Percentiles rank a stretch among this genome's conserved stretches.
Evolutionary conservation across 2,329 filamentous ascomycete genomes (phyloP).

Genomic region (Conoideocrella luteorostrata): DNA sequence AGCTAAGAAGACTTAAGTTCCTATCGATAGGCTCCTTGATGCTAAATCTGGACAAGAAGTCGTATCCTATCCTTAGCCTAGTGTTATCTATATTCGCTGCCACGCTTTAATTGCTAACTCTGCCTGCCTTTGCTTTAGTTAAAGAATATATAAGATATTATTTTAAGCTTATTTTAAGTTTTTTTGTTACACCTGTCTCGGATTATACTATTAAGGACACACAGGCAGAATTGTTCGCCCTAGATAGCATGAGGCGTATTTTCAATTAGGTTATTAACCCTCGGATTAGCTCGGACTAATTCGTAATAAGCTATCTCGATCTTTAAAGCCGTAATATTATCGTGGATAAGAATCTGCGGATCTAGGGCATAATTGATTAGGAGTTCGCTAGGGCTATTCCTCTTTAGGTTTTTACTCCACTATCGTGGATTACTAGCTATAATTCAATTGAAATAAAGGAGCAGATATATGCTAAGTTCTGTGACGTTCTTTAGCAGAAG

Average conservation of each 20-base stretch:
- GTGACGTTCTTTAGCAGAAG: conserved; percentile 10
- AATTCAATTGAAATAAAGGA: conserved; percentile 4
- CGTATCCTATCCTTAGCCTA: conserved; percentile 13
- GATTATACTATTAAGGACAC: neutral
- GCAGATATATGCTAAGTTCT: conserved; percentile 10
- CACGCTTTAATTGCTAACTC: neutral
- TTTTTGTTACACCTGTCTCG: neutral
- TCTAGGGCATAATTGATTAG: conserved; percentile 22
- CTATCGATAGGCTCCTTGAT: conserved; percentile 17
- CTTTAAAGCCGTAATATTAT: conserved; percentile 18
- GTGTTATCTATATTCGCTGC: conserved; percentile 15
- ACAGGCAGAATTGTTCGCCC: conserved; percentile 7
- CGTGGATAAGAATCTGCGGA: conserved; percentile 16
- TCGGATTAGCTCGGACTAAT: conserved; percentile 10
- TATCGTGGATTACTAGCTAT: conserved; percentile 16
- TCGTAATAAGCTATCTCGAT: conserved; percentile 18
- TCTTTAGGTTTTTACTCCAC: conserved; percentile 12
- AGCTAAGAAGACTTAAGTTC: conserved; percentile 19
- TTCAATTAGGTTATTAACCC: conserved; percentile 12
- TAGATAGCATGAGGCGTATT: conserved; percentile 11
- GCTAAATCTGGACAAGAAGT: conserved; percentile 12
- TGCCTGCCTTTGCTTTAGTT: conserved; percentile 8
- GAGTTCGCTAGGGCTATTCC: conserved; percentile 17
- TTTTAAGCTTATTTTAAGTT: conserved; percentile 8
- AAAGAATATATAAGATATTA: conserved; percentile 11